These are phyloP conservation scores for Calycina marina DNA, from an alignment of 2,329 filamentous ascomycete genomes.

Conservation along the genomic window DNA sequence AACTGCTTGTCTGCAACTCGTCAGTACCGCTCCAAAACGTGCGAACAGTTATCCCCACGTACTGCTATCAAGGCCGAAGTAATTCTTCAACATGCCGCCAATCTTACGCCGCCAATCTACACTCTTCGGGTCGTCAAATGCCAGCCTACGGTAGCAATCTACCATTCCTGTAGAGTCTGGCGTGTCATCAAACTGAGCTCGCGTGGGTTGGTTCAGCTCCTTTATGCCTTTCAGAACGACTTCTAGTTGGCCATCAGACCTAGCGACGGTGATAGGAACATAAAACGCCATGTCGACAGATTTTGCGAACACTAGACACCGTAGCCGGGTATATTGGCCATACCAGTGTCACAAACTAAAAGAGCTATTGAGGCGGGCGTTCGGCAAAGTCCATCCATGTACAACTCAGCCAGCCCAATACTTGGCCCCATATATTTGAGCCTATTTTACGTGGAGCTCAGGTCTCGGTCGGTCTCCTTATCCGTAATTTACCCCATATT, in stretches of 20 bases:
- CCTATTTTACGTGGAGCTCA: no score
- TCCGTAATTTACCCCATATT: no score
- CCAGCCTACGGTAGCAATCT: slow-evolving; percentile 38
- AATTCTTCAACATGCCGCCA: slow-evolving; percentile 39
- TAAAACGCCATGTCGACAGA: no score
- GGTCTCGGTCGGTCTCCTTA: no score
- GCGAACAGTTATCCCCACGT: slow-evolving; percentile 10
- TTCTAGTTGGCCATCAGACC: slow-evolving; percentile 19
- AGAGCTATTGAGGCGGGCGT: no score
- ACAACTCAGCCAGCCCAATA: no score
- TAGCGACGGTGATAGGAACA: slow-evolving; percentile 12
- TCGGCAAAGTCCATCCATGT: no score
- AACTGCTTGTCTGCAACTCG: slow-evolving; percentile 24
- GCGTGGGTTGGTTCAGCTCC: slow-evolving; percentile 34
- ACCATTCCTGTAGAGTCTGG: slow-evolving; percentile 36
- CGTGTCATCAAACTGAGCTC: slow-evolving; percentile 34
- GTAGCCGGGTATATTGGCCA: no score
- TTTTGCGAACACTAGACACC: no score
- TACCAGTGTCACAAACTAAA: no score
- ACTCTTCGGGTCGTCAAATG: slow-evolving; percentile 34
- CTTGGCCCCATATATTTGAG: no score
- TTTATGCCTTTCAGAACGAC: slow-evolving; percentile 11
- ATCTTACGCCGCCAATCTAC: slow-evolving; percentile 43
- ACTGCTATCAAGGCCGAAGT: slow-evolving; percentile 27
- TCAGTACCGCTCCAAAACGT: slow-evolving; percentile 7